Evolutionary conservation across 306 rosid genomes (phyloP).

Genomic region (Senna siamea): DNA sequence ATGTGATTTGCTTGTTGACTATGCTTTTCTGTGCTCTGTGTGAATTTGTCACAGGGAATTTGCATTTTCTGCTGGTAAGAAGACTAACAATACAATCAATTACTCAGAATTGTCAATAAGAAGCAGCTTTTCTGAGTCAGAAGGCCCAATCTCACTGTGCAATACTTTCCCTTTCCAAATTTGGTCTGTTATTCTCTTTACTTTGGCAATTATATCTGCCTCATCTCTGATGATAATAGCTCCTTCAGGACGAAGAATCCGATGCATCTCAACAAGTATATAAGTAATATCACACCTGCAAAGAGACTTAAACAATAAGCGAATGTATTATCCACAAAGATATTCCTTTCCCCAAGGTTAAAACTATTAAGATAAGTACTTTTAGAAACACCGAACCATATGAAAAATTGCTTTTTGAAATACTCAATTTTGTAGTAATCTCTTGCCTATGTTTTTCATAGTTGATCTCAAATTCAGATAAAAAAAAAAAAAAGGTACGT

Average conservation of each 20-base stretch:
- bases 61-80: background rate
- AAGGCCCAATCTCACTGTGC: conserved; percentile 40
- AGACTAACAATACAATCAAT: background rate
- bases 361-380: background rate
- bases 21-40: background rate
- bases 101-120: conserved; percentile 40
- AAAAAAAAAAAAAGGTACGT: too few relatives aligned
- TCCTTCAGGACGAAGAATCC: conserved; percentile 60
- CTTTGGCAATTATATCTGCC: conserved; percentile 44
- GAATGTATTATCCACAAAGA: background rate
- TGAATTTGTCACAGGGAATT: background rate
- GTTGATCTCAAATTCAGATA: too few relatives aligned
- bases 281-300: conserved; percentile 55
- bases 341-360: background rate
- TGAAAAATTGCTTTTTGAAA: too few relatives aligned
- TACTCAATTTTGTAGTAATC: too few relatives aligned
- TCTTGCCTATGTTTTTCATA: too few relatives aligned
- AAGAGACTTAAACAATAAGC: conserved; percentile 1
- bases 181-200: conserved; percentile 46
- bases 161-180: conserved; percentile 50
- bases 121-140: conserved; percentile 42
- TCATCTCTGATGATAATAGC: conserved; percentile 55
- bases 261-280: conserved; percentile 56
- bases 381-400: too few relatives aligned
- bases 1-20: background rate